Percentiles rank a stretch among this genome's conserved stretches.
phyloP scores from a whole-genome alignment of 1,139 yeast genomes.

The Meyerozyma smithsonii region DNA sequence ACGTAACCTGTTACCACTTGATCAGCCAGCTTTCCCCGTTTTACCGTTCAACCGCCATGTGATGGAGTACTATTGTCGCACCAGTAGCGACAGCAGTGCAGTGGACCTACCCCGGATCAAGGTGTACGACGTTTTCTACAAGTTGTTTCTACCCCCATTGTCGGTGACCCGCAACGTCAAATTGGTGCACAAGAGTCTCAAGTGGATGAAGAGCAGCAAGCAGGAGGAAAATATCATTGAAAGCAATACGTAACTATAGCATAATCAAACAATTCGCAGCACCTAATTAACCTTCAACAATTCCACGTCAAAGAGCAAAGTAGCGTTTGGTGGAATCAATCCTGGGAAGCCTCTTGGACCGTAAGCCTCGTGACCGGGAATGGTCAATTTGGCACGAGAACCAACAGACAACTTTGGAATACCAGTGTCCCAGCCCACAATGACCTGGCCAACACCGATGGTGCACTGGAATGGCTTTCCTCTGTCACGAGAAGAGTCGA shows the following conservation, averaged over 20 bases:
- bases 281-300: conserved; percentile 69
- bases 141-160: conserved; percentile 56
- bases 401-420: conserved; percentile 90
- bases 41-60: conserved; percentile 56
- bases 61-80: conserved; percentile 23
- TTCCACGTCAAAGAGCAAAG: conserved; percentile 89
- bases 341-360: conserved; percentile 96
- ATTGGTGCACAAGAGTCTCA: background rate
- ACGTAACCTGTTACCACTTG: conserved; percentile 24
- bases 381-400: conserved; percentile 84
- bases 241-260: conserved; percentile 1
- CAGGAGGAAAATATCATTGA: background rate
- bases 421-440: conserved; percentile 94
- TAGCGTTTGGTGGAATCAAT: conserved; percentile 92
- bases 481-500: conserved; percentile 91
- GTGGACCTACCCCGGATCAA: conserved; percentile 51
- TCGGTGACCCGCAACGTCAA: conserved; percentile 34
- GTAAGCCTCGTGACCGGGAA: conserved; percentile 91
- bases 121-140: conserved; percentile 62
- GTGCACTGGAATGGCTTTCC: conserved; percentile 90
- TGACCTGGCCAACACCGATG: conserved; percentile 95
- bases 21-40: conserved; percentile 42
- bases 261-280: background rate
- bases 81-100: conserved; percentile 12
- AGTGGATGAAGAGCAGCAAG: background rate